phyloP scores from a whole-genome alignment of 306 rosid species.

The Inga leiocalycina region DNA sequence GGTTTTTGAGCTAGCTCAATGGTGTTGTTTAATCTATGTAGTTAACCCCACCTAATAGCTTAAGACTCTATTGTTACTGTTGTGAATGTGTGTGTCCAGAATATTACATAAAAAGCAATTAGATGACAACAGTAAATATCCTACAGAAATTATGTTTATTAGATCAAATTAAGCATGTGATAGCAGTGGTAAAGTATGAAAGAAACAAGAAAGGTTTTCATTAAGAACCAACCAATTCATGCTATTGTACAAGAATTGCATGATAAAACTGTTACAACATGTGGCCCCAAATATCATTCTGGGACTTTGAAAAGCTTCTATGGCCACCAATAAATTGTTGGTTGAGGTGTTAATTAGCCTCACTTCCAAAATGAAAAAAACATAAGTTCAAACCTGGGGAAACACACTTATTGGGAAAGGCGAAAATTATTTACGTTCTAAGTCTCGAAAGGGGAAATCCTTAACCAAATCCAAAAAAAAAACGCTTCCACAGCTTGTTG shows the following conservation, averaged over 20 bases:
- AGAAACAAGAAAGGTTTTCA: background rate
- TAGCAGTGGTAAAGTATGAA: background rate
- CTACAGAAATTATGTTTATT: background rate
- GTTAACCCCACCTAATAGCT: no score
- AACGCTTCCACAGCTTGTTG: background rate
- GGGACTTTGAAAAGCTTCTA: background rate
- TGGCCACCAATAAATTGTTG: no score
- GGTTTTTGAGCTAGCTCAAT: no score
- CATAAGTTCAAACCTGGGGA: no score
- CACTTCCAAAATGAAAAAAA: no score
- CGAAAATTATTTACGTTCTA: no score
- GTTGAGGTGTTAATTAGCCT: no score
- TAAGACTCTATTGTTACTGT: no score
- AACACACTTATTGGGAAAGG: no score
- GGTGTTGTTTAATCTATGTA: no score
- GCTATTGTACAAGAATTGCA: background rate
- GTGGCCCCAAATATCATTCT: background rate
- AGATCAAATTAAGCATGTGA: background rate
- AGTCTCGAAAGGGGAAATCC: no score
- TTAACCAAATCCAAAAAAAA: no score
- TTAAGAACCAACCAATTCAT: background rate
- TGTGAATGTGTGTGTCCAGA: background rate
- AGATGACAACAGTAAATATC: background rate
- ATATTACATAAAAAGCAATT: background rate
- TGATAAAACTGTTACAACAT: background rate